Evolutionary conservation across 129 eudicot species (phyloP).

Genomic region (Arctium lappa): DNA sequence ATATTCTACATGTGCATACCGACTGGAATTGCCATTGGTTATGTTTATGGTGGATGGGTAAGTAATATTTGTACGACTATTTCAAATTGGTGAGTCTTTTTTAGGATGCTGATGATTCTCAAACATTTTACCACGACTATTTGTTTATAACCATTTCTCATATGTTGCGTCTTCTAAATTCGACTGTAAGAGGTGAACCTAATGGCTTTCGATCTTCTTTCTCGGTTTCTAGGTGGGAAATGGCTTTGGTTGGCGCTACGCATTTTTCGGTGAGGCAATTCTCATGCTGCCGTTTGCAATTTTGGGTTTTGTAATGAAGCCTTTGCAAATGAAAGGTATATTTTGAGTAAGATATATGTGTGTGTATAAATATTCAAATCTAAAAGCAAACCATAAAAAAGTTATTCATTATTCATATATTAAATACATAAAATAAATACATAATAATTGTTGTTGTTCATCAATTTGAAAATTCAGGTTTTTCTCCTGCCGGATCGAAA

Average conservation of each 20-base stretch:
- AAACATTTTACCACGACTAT: not conserved
- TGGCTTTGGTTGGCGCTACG: constrained; percentile 66
- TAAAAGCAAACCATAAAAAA: not conserved
- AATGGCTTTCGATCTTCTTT: not conserved
- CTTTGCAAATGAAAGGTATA: constrained; percentile 84
- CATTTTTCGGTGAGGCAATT: constrained; percentile 75
- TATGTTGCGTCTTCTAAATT: not conserved
- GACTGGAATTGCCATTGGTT: constrained; percentile 39
- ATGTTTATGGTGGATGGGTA: constrained; percentile 41
- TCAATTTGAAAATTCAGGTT: constrained; percentile 44
- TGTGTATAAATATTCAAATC: not conserved
- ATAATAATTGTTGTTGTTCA: constrained; percentile 11
- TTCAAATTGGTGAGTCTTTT: not conserved
- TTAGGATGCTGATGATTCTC: not conserved
- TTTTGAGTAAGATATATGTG: not conserved
- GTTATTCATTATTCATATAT: not conserved
- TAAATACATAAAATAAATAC: not conserved
- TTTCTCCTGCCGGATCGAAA: constrained; percentile 52
- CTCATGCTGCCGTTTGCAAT: constrained; percentile 84
- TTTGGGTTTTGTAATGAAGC: constrained; percentile 86
- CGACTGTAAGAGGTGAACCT: not conserved
- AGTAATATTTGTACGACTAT: not conserved
- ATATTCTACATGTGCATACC: constrained; percentile 46
- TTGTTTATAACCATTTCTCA: not conserved
- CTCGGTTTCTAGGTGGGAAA: constrained; percentile 51